These are phyloP conservation scores for Tricholoma matsutake DNA, from an alignment of 768 basidiomycete species.

Conservation along the genomic window DNA sequence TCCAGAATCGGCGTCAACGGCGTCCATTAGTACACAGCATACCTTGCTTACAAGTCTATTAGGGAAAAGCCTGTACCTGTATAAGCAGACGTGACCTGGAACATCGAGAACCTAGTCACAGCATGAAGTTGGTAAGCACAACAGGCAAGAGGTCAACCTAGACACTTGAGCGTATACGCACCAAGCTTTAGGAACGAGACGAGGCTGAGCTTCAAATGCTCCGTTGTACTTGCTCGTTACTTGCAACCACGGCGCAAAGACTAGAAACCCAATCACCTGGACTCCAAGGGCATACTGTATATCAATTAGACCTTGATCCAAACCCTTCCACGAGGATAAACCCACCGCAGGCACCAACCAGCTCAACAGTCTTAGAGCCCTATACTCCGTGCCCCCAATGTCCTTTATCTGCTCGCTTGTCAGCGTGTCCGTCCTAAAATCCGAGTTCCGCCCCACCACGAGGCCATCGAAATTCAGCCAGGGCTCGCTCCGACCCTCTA, in stretches of 20 bases:
- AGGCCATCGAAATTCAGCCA: slow-evolving; percentile 43
- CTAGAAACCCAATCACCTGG: slow-evolving; percentile 53
- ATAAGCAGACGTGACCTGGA: slow-evolving; percentile 48
- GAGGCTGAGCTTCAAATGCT: slow-evolving; percentile 46
- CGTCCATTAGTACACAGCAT: background rate
- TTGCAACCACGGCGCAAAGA: slow-evolving; percentile 62
- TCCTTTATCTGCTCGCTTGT: slow-evolving; percentile 67
- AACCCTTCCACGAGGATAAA: slow-evolving; percentile 1
- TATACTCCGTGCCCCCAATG: slow-evolving; percentile 75
- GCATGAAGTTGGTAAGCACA: background rate
- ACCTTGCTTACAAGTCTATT: slow-evolving; percentile 47
- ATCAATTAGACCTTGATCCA: slow-evolving; percentile 2
- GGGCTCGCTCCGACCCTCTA: slow-evolving; percentile 25
- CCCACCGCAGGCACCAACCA: slow-evolving; percentile 47
- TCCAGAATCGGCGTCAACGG: background rate
- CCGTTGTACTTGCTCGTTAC: slow-evolving; percentile 42
- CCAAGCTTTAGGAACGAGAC: slow-evolving; percentile 57
- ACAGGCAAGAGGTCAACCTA: background rate
- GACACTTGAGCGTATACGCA: slow-evolving; percentile 21
- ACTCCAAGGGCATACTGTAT: slow-evolving; percentile 60
- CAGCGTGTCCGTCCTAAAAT: slow-evolving; percentile 51
- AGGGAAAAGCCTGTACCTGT: slow-evolving; percentile 71
- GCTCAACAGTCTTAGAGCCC: slow-evolving; percentile 52
- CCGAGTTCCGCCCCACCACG: slow-evolving; percentile 57
- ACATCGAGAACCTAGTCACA: slow-evolving; percentile 38